Evolutionary conservation across 1,139 yeast genomes (phyloP), one percentile per base, ranked within the genome.

Genomic region (Candida sp.): DNA sequence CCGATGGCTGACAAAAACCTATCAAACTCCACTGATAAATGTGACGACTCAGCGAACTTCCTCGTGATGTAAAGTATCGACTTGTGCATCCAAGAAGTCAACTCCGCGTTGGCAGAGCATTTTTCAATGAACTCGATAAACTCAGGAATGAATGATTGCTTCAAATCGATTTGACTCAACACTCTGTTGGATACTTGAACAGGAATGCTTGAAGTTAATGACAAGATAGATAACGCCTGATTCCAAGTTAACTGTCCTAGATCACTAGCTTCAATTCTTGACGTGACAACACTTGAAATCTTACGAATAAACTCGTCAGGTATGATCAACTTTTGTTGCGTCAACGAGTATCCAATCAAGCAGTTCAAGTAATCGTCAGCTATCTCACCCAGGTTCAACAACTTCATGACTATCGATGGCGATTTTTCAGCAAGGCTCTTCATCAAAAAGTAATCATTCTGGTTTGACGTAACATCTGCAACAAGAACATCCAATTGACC

Each of bases 21-120:
- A 12, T 56, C 47, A 57, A 84, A 81, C 8, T 68, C 63, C 0
- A 49, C 52, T 0, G 81, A 68, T 11, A 80, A 59, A 22, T 37
- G 26, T 1, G 63, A 58, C 3, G 70, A 66, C 59, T 86, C 90
- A 1, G 94, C 86, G 57, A 86, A 75, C 52, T 78, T 73, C 59
- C 83, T 86, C 8, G 93, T 88, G 39, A 86, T 73, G 61, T 80
- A 85, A 7, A 88, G 65, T 58, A 81, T 72, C 3, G 84, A 72
- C 56, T 84, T 81, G 52, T 75, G 72, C 28, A 78, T 48, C 86
- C 86, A 83, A 5, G 49, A 43, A 2, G 33, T 46, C 26, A 54
- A 23, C 30, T 41, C 47, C 41, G 45, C 25, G 45, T 51, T 30
- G 5, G 26, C 17, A 7, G 44, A 25, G 25, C 35, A 37, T 32